phyloP scores from a whole-genome alignment of 768 basidiomycete genomes.

The Baorangia bicolor region DNA sequence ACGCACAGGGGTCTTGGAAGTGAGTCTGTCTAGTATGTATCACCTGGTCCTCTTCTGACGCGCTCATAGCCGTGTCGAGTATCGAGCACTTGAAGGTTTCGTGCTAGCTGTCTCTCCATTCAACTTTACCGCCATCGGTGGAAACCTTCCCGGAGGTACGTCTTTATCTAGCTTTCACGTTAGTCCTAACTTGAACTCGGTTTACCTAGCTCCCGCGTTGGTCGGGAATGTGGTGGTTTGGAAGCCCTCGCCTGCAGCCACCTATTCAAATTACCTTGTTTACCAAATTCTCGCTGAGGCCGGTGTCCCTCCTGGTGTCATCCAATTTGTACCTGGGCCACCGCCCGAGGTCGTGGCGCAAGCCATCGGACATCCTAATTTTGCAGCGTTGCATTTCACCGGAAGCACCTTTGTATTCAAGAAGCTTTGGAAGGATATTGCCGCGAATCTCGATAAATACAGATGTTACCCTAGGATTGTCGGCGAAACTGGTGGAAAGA shows the following conservation, averaged over 20 bases:
- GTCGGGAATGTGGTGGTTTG: slow-evolving; percentile 95
- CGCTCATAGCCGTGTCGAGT: slow-evolving; percentile 79
- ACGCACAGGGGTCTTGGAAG: slow-evolving; percentile 92
- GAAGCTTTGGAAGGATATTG: slow-evolving; percentile 95
- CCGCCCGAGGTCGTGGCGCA: slow-evolving; percentile 83
- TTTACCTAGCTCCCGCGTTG: slow-evolving; percentile 70
- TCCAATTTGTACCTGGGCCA: slow-evolving; percentile 94
- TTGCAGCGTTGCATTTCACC: slow-evolving; percentile 94
- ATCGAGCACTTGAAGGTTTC: slow-evolving; percentile 97
- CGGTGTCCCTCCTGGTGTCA: slow-evolving; percentile 89
- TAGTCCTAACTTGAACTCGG: neutral
- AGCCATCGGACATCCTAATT: slow-evolving; percentile 72
- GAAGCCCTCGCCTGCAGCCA: slow-evolving; percentile 97
- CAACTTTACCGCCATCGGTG: slow-evolving; percentile 98
- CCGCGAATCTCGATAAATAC: slow-evolving; percentile 83
- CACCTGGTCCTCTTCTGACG: slow-evolving; percentile 4
- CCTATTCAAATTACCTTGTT: slow-evolving; percentile 91
- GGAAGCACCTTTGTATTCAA: slow-evolving; percentile 95
- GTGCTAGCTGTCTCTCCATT: slow-evolving; percentile 97
- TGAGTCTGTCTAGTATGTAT: slow-evolving; percentile 41
- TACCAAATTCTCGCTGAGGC: slow-evolving; percentile 92
- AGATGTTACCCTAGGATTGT: slow-evolving; percentile 91
- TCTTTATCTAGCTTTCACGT: neutral
- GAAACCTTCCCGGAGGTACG: slow-evolving; percentile 78
- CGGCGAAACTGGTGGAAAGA: slow-evolving; percentile 98